Evolutionary conservation across 1,284 basidiomycete species (phyloP).

Genomic region (Moesziomyces globuligerus): DNA sequence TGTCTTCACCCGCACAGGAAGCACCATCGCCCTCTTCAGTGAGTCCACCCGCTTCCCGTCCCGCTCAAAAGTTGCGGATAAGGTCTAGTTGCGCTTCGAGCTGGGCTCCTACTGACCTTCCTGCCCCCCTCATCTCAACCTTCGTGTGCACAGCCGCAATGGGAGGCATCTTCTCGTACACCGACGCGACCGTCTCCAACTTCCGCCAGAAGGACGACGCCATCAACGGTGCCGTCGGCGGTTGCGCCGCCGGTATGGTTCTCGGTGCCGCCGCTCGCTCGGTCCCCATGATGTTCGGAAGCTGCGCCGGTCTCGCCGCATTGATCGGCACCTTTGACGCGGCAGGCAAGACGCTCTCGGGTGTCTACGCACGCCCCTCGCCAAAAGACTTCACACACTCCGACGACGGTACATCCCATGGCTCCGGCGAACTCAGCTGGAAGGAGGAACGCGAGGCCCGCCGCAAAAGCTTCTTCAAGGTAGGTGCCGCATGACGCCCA

Average conservation of each 20-base stretch:
- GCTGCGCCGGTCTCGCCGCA: constrained; percentile 82
- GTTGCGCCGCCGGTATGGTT: constrained; percentile 91
- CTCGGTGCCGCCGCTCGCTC: constrained; percentile 87
- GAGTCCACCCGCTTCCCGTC: constrained; percentile 14
- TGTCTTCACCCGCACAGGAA: constrained; percentile 80
- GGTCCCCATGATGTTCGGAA: constrained; percentile 82
- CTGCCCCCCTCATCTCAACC: constrained; percentile 11
- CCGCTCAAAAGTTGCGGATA: too few relatives aligned
- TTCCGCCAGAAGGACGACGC: constrained; percentile 82
- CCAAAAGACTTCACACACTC: constrained; percentile 39
- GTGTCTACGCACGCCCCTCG: constrained; percentile 39
- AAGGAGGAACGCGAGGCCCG: constrained; percentile 69
- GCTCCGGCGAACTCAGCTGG: constrained; percentile 63
- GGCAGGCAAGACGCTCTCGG: constrained; percentile 72
- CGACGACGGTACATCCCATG: constrained; percentile 57
- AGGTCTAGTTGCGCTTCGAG: too few relatives aligned
- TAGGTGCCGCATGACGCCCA: constrained; percentile 35
- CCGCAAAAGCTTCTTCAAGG: constrained; percentile 70
- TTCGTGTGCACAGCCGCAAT: constrained; percentile 74
- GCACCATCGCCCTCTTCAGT: constrained; percentile 81
- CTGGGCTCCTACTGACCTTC: too few relatives aligned
- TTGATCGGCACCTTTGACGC: constrained; percentile 86
- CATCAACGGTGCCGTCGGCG: constrained; percentile 84
- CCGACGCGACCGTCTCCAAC: constrained; percentile 83
- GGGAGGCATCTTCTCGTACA: constrained; percentile 86